These are phyloP conservation scores for Cunninghamia lanceolata DNA, from an alignment of 75 land plant species.

Conservation along the genomic window DNA sequence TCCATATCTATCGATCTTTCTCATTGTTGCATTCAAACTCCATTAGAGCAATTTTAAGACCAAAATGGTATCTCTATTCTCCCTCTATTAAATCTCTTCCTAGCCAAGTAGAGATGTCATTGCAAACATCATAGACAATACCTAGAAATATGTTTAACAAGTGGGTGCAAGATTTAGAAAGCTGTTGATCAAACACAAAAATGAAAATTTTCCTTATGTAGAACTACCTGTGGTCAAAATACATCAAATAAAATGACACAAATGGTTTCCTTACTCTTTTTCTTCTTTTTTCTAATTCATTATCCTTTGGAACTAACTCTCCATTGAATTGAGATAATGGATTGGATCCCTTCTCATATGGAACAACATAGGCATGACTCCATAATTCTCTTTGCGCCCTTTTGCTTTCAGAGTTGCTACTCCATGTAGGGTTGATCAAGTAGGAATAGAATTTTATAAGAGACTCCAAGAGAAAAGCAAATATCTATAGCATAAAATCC, in stretches of 20 bases:
- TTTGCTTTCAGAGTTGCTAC: slow-evolving; percentile 82
- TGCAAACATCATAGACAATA: slow-evolving; percentile 64
- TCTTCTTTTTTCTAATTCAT: slow-evolving; percentile 50
- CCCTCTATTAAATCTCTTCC: slow-evolving; percentile 78
- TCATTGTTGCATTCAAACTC: slow-evolving; percentile 79
- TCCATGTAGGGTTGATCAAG: slow-evolving; percentile 62
- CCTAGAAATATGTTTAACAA: slow-evolving; percentile 35
- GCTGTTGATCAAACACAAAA: background rate
- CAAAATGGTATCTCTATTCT: slow-evolving; percentile 75
- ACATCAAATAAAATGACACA: background rate
- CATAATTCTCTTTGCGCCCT: too few species aligned
- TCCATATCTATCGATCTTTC: slow-evolving; percentile 58
- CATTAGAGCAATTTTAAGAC: slow-evolving; percentile 59
- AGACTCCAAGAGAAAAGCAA: background rate
- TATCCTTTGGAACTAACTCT: slow-evolving; percentile 20
- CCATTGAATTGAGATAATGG: too few species aligned
- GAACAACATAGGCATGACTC: too few species aligned
- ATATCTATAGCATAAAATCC: background rate
- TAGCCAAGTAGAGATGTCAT: slow-evolving; percentile 78
- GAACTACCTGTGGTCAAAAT: background rate
- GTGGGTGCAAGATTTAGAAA: background rate
- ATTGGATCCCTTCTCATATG: too few species aligned
- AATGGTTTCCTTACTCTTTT: slow-evolving; percentile 54
- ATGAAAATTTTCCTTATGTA: background rate
- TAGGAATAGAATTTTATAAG: background rate